phyloP scores from a whole-genome alignment of 768 basidiomycete species.

The Boletus reticulatus region DNA sequence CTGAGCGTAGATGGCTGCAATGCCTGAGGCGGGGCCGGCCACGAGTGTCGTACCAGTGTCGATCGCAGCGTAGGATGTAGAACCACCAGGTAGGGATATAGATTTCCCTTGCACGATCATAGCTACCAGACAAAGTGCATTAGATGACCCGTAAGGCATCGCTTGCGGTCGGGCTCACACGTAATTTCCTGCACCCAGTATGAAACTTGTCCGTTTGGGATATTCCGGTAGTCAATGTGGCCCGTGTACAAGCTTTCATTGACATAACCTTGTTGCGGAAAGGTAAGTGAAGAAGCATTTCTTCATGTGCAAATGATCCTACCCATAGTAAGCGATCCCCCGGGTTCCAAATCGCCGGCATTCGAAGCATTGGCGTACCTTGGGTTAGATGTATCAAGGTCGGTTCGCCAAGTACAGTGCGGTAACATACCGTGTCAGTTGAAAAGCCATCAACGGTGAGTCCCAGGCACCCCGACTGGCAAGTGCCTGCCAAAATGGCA shows the following conservation, averaged over 20 bases:
- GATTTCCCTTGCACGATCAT: constrained; percentile 36
- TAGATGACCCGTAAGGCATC: not conserved
- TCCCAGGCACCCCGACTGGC: constrained; percentile 40
- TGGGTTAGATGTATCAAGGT: not conserved
- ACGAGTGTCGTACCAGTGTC: constrained; percentile 62
- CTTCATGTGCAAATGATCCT: constrained; percentile 4
- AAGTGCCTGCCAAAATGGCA: constrained; percentile 70
- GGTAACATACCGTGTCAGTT: constrained; percentile 46
- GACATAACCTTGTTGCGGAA: constrained; percentile 49
- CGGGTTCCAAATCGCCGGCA: constrained; percentile 50
- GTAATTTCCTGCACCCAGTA: constrained; percentile 47
- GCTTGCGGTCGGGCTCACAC: constrained; percentile 12
- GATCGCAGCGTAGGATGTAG: constrained; percentile 42
- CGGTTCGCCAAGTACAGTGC: not conserved
- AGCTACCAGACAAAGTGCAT: constrained; percentile 14
- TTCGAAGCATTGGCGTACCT: constrained; percentile 44
- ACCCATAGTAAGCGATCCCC: constrained; percentile 77
- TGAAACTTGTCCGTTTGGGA: constrained; percentile 38
- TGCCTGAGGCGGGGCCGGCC: constrained; percentile 44
- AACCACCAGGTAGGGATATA: constrained; percentile 36
- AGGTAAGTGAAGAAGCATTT: not conserved
- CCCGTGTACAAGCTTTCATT: constrained; percentile 48
- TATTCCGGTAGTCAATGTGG: constrained; percentile 45
- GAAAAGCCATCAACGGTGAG: constrained; percentile 62
- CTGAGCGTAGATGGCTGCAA: constrained; percentile 43